These are phyloP conservation scores for Boletellus deceptivus DNA, from an alignment of 1,284 basidiomycete genomes.

Conservation along the genomic window DNA sequence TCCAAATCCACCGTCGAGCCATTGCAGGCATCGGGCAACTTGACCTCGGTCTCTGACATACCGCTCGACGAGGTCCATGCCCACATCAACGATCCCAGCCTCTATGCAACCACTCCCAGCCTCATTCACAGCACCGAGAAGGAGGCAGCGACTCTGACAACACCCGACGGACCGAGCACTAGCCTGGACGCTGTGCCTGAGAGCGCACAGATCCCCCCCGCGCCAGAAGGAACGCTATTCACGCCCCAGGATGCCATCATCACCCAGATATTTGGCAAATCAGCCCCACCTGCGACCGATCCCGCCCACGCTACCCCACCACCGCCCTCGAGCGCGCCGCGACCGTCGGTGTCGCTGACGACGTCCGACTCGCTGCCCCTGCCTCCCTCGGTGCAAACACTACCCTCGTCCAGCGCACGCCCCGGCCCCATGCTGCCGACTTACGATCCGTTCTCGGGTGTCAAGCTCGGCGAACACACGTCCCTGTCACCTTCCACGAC, in stretches of 20 bases:
- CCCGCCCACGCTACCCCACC: not conserved
- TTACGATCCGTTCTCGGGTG: conserved; percentile 29
- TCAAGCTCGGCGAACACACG: conserved; percentile 22
- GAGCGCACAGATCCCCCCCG: not conserved
- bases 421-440: conserved; percentile 17
- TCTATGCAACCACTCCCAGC: conserved; percentile 21
- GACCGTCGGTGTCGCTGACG: conserved; percentile 11
- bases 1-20: conserved; percentile 20
- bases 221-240: conserved; percentile 26
- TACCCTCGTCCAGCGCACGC: not conserved
- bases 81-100: conserved; percentile 24
- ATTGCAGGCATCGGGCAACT: conserved; percentile 8
- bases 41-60: conserved; percentile 21
- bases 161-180: conserved; percentile 4
- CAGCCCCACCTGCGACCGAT: conserved; percentile 7
- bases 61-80: conserved; percentile 24
- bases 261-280: conserved; percentile 45
- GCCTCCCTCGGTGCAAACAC: conserved; percentile 5
- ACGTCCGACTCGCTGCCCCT: conserved; percentile 15
- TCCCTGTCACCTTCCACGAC: conserved; percentile 8
- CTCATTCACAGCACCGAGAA: conserved; percentile 19
- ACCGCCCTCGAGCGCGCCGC: conserved; percentile 6
- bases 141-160: conserved; percentile 11
- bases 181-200: conserved; percentile 5
- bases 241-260: conserved; percentile 66